Evolutionary conservation across 148 eudicot genomes (phyloP).

Genomic region (Vaccinium corymbosum): DNA sequence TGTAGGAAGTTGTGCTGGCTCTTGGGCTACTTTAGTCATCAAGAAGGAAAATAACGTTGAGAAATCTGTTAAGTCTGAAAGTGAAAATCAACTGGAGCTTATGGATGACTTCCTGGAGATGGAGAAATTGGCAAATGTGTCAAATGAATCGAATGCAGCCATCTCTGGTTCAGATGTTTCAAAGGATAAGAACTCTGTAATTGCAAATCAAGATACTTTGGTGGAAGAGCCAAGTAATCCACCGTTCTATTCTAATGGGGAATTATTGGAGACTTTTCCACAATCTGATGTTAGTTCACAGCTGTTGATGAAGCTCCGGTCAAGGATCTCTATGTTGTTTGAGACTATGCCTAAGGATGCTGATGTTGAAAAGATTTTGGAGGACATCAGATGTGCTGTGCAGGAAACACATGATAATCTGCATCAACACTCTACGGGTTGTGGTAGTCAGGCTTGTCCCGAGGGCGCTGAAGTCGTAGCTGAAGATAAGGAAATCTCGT

Average conservation of each 20-base stretch:
- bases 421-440: conserved; percentile 30
- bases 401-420: conserved; percentile 43
- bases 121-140: conserved; percentile 81
- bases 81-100: conserved; percentile 65
- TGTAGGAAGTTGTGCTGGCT: conserved; percentile 69
- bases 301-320: conserved; percentile 44
- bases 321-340: conserved; percentile 52
- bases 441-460: conserved; percentile 21
- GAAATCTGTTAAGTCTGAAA: conserved; percentile 52
- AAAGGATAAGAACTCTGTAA: conserved; percentile 24
- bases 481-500: conserved; percentile 36
- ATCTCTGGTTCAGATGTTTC: conserved; percentile 23
- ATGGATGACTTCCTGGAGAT: conserved; percentile 99
- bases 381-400: conserved; percentile 50
- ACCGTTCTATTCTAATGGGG: conserved; percentile 22
- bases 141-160: conserved; percentile 45
- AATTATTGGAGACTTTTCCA: conserved; percentile 12
- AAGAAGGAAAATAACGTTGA: conserved; percentile 49
- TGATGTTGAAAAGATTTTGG: conserved; percentile 46
- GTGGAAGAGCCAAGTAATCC: conserved; percentile 15
- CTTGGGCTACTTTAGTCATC: conserved; percentile 59
- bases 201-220: conserved; percentile 23
- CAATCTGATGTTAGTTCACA: conserved; percentile 28
- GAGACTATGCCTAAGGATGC: conserved; percentile 58
- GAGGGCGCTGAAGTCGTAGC: conserved; percentile 32